Conservation (phyloP, 225 moss, liverwort and hornwort genomes). For the Thuidium tamariscinum region DNA sequence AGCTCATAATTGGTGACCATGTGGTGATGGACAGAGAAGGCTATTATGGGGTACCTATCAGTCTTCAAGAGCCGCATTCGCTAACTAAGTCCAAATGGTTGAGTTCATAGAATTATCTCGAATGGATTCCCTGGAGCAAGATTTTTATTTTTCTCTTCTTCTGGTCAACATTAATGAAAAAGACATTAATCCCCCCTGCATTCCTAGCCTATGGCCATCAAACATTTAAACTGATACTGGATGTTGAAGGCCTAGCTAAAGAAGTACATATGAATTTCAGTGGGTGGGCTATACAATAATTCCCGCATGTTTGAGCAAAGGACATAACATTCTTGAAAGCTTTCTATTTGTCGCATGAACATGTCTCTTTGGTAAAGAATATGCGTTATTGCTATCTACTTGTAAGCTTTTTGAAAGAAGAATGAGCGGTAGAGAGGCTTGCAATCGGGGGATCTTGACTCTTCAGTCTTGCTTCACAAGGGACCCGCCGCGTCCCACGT, state of each 20-base stretch:
- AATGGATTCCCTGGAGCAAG: not conserved
- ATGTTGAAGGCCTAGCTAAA: not conserved
- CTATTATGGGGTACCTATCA: not conserved
- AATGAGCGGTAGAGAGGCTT: not conserved
- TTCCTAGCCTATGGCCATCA: not conserved
- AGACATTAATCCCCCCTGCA: not conserved
- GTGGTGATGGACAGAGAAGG: not conserved
- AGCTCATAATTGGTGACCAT: not conserved
- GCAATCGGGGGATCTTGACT: not conserved
- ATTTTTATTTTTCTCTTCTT: not conserved
- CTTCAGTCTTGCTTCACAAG: not conserved
- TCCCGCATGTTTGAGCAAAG: not conserved
- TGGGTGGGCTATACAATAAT: not conserved
- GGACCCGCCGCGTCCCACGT: not conserved
- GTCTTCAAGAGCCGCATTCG: not conserved
- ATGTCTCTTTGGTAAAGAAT: not conserved
- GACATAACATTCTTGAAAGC: not conserved
- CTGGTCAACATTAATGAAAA: not conserved
- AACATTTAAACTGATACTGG: not conserved
- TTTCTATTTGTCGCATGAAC: not conserved
- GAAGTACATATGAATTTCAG: not conserved
- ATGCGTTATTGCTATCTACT: not conserved
- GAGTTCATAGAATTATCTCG: not conserved
- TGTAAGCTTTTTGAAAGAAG: not conserved
- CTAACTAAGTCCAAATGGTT: not conserved